Evolutionary conservation across 2,329 filamentous ascomycete genomes (phyloP), one percentile per base, ranked within the genome.

Genomic region (Microdochium trichocladiopsis): DNA sequence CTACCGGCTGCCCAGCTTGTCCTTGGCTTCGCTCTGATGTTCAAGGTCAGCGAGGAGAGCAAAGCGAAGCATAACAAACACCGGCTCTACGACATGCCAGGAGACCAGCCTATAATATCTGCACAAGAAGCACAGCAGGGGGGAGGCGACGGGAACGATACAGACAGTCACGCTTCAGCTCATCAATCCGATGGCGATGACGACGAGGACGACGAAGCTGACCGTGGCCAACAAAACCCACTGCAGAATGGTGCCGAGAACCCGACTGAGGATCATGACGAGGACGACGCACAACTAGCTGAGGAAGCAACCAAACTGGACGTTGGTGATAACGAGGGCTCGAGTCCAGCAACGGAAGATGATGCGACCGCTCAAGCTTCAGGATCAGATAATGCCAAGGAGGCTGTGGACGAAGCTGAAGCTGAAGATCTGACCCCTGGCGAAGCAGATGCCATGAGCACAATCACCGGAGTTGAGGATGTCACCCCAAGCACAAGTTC

Each of bases 1-100:
- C 69, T 99, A 33, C 89, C 93, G 0, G 93, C 94, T 1, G 87
- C 90, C 6, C 91, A 93, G 62, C 76, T 97, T 25, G 74, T 96
- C 1, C 80, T 99, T 28, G 94, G 94, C 0, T 89, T 97, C 63
- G 92, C 85, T 2, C 79, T 96, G 47, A 78, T 95, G 69, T 99
- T 95, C 69, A 86, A 84, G 61, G 86, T 97, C 50, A 95, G 90
- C 61, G 88, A 95, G 52, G 88, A 92, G 61, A 96, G 91, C 69
- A 88, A 90, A 66, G 79, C 77, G 3, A 87, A 83, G 53, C 92
- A 96, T 67, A 77, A 84, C 43, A 93, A 89, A 66, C 87, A 95
- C 65, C 78, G 86, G 51, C 62, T 72, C 25, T 66, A 70, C 28
- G 68, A 66, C 48, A 53, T 50, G 4, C 57, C 56, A 11, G 55